Base-by-base conservation (phyloP, 805 yeast species). In the Yamadazyma sp. region DNA sequence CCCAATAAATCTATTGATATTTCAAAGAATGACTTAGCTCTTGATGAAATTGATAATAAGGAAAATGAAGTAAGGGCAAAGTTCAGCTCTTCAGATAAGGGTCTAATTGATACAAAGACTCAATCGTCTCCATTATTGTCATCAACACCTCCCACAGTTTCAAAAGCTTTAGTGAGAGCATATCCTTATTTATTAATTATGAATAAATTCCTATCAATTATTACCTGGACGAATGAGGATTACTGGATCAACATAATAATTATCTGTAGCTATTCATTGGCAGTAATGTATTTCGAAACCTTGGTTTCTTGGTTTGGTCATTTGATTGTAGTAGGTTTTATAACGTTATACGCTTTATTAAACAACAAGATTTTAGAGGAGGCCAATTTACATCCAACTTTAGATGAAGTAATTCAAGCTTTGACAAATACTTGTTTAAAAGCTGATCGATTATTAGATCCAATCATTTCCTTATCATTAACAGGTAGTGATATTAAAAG, bases 181-280 rank as follows among this genome's bases (percentile, higher is more conserved):
- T 89, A 91, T 55, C 98, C 98, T 2, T 86, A 86, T 53, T 66
- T 91, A 27, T 70, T 85, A 25, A 75, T 84, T 1, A 76, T 80
- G 7, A 87, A 89, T 56, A 78, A 80, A 45, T 43, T 76, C 2
- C 66, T 88, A 36, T 80, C 86, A 27, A 69, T 88, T 25, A 58
- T 86, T 23, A 89, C 98, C 0, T 91, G 98, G 98, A 85, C 97
- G 2, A 80, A 80, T 43, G 89, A 84, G 23, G 93, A 86, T 55
- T 69, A 75, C 22, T 87, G 91, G 86, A 61, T 81, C 37, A 78
- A 87, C 49, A 64, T 84, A 13, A 69, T 87, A 18, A 49, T 82
- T 30, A 72, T 83, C 16, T 63, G 77, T 2, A 48, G 66, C 9
- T 80, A 75, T 55, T 64, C 78, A 1, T 60, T 82, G 4, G 52